A percentile compares a stretch with the other conserved stretches of the same genome.
Conservation (phyloP, 2,329 filamentous ascomycete species). For the Microdochium trichocladiopsis region DNA sequence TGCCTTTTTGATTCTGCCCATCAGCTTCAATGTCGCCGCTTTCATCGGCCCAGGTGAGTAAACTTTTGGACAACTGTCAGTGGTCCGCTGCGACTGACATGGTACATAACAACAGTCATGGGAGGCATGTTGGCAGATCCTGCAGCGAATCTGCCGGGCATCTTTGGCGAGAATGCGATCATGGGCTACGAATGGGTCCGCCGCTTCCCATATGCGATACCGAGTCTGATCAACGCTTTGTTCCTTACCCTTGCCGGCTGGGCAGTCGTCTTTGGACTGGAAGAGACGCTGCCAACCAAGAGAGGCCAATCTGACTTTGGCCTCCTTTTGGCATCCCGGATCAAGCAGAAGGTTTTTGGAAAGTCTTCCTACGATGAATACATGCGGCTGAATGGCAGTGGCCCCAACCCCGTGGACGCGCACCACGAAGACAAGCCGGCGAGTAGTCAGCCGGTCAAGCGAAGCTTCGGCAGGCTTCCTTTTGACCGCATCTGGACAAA, state of each 20-base stretch:
- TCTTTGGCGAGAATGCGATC: constrained; percentile 54
- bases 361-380: constrained; percentile 21
- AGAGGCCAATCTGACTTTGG: constrained; percentile 38
- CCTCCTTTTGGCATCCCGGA: constrained; percentile 23
- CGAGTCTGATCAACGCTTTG: constrained; percentile 58
- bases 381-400: background rate
- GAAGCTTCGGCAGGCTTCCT: constrained; percentile 12
- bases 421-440: constrained; percentile 5
- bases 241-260: constrained; percentile 50
- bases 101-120: constrained; percentile 33
- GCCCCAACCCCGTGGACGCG: background rate
- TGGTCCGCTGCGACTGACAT: background rate
- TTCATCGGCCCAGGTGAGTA: constrained; percentile 35
- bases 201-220: constrained; percentile 61
- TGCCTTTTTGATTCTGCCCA: constrained; percentile 37
- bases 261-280: constrained; percentile 55
- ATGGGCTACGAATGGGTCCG: constrained; percentile 59
- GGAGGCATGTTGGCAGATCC: constrained; percentile 66
- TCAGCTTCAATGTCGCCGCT: constrained; percentile 40
- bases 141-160: constrained; percentile 47
- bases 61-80: background rate
- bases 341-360: constrained; percentile 21
- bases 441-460: background rate
- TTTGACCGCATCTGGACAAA: constrained; percentile 38
- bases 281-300: constrained; percentile 50